Evolutionary conservation across 1,284 basidiomycete genomes (phyloP).

Genomic region (Schizopora paradoxa): DNA sequence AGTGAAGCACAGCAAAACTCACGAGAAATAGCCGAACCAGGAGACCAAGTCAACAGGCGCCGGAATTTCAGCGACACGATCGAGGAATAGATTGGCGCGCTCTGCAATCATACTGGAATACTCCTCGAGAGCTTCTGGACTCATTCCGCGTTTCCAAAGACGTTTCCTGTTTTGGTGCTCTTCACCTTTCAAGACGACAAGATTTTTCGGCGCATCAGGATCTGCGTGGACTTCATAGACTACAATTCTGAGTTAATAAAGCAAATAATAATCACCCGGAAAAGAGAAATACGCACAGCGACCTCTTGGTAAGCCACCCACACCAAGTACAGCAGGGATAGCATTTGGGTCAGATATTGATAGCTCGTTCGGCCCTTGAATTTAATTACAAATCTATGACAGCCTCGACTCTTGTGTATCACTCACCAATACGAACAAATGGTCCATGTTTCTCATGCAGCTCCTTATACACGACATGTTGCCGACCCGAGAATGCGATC

Average conservation of each 20-base stretch:
- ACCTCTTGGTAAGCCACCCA: conserved; percentile 30
- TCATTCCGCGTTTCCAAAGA: conserved; percentile 38
- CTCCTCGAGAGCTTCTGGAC: conserved; percentile 24
- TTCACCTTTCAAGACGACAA: conserved; percentile 29
- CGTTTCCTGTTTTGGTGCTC: conserved; percentile 35
- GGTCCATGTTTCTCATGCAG: conserved; percentile 19
- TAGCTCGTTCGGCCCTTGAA: conserved; percentile 34
- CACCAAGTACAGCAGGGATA: conserved; percentile 27
- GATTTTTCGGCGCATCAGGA: neutral
- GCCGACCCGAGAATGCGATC: conserved; percentile 12
- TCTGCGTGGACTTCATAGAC: conserved; percentile 14
- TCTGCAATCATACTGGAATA: conserved; percentile 13
- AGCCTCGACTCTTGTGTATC: neutral
- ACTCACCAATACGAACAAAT: conserved; percentile 21
- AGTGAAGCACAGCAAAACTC: neutral
- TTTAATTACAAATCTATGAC: neutral
- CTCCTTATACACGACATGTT: conserved; percentile 15
- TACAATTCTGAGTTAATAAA: no score
- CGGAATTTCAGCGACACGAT: conserved; percentile 16
- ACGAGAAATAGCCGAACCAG: conserved; percentile 31
- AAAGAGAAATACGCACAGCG: conserved; percentile 23
- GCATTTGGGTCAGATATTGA: conserved; percentile 28
- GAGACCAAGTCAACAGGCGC: conserved; percentile 28
- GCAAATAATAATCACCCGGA: no score
- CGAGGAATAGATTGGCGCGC: conserved; percentile 31